Base-by-base conservation (phyloP, 2,329 filamentous ascomycete species). In the Botrytis galanthina region DNA sequence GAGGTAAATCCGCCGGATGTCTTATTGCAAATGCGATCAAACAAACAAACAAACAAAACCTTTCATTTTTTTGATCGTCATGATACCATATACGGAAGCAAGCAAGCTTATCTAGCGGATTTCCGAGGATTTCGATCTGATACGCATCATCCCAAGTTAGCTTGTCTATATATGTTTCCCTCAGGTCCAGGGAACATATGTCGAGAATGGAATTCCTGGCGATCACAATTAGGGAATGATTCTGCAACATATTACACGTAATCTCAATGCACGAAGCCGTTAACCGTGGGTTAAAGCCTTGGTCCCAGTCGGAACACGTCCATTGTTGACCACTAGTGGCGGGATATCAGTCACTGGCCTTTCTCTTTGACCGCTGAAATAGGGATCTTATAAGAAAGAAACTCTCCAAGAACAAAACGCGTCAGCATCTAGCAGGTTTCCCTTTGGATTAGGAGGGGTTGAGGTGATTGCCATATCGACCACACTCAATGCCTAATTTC, bases 221-320 rank as follows among this genome's bases (percentile, higher is more conserved):
- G 46, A 67, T 67, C 60, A 67, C 67, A 44, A n/a, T 10, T 44
- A 67, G 22, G 46, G 37, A 46, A 42, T 63, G 42, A 32, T 48
- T 37, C 46, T 66, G 63, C 46, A 67, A 54, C 6, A 35, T 26
- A 37, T 57, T 62, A n/a, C 35, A 72, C 46, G 70, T 72, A 72
- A 72, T 46, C 46, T 42, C 22, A 63, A 42, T 72, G n/a, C 70
- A 67, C 37, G 35, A 57, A 51, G 35, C n/a, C 46, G 26, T 22
- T 42, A 66, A 66, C 57, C 8, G 37, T n/a, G 26, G 70, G 39
- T 29, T 14, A 54, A 67, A 29, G 18, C 8, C 37, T 67, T 29
- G 46, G 46, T 72, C 9, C 61, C 61, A 72, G 46, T 44, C 70
- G 60, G 61, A 67, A 54, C 39, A 12, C 22, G 44, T 22, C 61